Percentiles rank a stretch among this genome's conserved stretches.
phyloP scores from a whole-genome alignment of 1,139 yeast genomes.

The Taphrina wiesneri region DNA sequence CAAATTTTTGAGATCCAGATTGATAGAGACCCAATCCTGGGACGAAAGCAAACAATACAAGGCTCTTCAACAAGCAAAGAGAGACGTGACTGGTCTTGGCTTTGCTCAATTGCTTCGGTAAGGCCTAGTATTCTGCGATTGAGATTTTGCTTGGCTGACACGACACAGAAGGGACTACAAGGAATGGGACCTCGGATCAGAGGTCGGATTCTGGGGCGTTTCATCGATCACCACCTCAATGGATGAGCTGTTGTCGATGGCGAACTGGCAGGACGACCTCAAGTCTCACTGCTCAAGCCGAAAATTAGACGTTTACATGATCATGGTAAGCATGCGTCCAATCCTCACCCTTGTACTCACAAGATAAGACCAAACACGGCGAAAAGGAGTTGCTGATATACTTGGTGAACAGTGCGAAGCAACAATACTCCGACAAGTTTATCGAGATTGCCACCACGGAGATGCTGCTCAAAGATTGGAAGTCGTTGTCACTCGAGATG shows the following conservation, averaged over 20 bases:
- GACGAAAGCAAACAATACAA: slow-evolving; percentile 45
- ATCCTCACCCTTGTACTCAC: neutral
- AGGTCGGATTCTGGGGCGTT: slow-evolving; percentile 63
- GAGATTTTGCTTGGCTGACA: neutral
- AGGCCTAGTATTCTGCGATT: neutral
- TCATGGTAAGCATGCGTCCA: slow-evolving; percentile 51
- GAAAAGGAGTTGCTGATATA: slow-evolving; percentile 16
- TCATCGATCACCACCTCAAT: slow-evolving; percentile 66
- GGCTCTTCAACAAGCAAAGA: slow-evolving; percentile 57
- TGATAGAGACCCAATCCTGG: slow-evolving; percentile 27
- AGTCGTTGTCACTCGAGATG: neutral
- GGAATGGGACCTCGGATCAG: slow-evolving; percentile 56
- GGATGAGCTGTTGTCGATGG: slow-evolving; percentile 51
- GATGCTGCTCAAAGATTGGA: slow-evolving; percentile 17
- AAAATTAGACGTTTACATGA: slow-evolving; percentile 56
- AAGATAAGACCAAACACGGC: slow-evolving; percentile 16
- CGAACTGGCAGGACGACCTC: slow-evolving; percentile 30
- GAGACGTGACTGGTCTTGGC: slow-evolving; percentile 46
- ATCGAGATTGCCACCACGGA: slow-evolving; percentile 11
- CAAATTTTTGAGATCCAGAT: slow-evolving; percentile 45
- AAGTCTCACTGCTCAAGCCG: slow-evolving; percentile 48
- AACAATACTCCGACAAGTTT: neutral
- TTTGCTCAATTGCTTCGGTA: slow-evolving; percentile 29
- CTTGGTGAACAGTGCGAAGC: neutral
- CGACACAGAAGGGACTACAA: slow-evolving; percentile 71